phyloP scores from a whole-genome alignment of 139 green algal species.

The Volvox reticuliferus region DNA sequence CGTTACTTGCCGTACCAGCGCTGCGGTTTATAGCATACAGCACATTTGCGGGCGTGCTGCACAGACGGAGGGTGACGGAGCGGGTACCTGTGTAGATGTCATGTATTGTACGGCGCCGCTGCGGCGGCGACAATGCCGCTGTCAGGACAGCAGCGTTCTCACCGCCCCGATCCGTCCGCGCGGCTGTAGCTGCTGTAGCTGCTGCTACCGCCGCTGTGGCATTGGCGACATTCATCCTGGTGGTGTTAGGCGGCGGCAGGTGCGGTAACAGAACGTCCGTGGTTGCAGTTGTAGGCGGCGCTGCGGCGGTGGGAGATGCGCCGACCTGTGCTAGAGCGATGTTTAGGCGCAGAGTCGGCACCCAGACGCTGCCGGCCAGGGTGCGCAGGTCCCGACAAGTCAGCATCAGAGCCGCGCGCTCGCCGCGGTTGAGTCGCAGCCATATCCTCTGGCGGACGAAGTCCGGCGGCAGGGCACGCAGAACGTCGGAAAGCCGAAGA shows the following conservation, averaged over 20 bases:
- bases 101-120: background rate
- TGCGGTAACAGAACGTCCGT: background rate
- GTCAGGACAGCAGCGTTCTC: background rate
- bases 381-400: background rate
- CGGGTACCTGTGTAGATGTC: background rate
- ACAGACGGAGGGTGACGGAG: constrained; percentile 8
- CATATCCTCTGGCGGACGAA: background rate
- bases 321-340: background rate
- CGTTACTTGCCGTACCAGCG: too few species aligned
- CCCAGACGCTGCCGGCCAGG: background rate
- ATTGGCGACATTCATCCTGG: background rate
- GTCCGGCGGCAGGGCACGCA: constrained; percentile 12
- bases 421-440: background rate
- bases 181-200: too few species aligned
- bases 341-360: background rate
- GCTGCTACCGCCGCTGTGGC: background rate
- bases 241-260: too few species aligned
- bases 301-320: background rate
- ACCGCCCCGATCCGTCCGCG: too few species aligned
- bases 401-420: background rate
- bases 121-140: background rate
- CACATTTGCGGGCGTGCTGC: too few species aligned
- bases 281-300: background rate
- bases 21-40: too few species aligned
- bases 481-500: background rate